Conservation (phyloP, 768 basidiomycete species). For the Phylloporus sp. region DNA sequence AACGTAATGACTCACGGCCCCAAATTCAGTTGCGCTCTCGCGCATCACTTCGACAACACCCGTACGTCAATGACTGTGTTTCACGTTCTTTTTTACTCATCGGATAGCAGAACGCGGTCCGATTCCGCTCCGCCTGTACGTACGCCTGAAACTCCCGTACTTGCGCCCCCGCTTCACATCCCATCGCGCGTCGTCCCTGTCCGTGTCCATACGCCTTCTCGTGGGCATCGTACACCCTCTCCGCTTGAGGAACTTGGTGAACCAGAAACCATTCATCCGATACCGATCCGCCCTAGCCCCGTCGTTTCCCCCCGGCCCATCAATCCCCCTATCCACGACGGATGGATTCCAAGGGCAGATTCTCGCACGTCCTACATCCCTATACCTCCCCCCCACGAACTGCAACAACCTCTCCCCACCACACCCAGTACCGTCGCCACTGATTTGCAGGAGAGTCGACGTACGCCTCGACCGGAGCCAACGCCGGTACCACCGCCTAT, state of each 20-base stretch:
- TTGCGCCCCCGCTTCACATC: constrained; percentile 20
- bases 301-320: constrained; percentile 4
- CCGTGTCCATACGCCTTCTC: constrained; percentile 20
- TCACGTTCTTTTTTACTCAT: constrained; percentile 8
- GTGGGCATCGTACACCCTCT: constrained; percentile 10
- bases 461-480: constrained; percentile 4
- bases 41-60: constrained; percentile 13
- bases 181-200: constrained; percentile 15
- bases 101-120: constrained; percentile 19
- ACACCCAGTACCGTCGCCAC: constrained; percentile 13
- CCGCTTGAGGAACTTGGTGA: constrained; percentile 5
- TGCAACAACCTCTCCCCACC: constrained; percentile 10
- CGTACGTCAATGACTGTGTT: constrained; percentile 20
- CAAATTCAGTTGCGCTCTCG: constrained; percentile 12
- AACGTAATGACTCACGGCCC: constrained; percentile 17
- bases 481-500: constrained; percentile 21
- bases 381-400: constrained; percentile 21
- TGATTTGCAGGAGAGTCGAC: constrained; percentile 13
- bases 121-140: constrained; percentile 28
- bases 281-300: constrained; percentile 24
- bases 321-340: constrained; percentile 19
- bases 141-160: constrained; percentile 12
- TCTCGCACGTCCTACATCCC: constrained; percentile 22
- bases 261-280: constrained; percentile 28
- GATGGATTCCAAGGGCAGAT: constrained; percentile 29